Evolutionary conservation across 2,329 filamentous ascomycete species (phyloP).

Genomic region (Rhexocercosporidium sp.): DNA sequence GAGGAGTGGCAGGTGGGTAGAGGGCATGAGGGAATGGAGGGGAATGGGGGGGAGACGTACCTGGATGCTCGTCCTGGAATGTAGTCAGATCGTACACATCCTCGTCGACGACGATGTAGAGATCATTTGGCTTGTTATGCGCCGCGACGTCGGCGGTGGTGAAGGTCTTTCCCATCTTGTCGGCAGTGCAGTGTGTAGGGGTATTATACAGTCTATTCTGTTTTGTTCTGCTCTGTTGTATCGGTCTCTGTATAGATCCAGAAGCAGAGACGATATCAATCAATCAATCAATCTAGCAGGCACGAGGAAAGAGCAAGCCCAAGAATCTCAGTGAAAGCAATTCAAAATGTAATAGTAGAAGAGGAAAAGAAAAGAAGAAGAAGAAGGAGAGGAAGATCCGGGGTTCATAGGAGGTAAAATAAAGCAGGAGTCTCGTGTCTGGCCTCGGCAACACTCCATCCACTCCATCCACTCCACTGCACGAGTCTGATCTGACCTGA

Average conservation of each 20-base stretch:
- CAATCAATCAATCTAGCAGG: neutral
- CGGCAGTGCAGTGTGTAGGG: neutral
- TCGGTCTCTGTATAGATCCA: neutral
- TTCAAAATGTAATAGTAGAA: too few species aligned
- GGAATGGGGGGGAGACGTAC: slow-evolving; percentile 51
- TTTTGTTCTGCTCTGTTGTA: too few species aligned
- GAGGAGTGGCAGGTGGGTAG: slow-evolving; percentile 43
- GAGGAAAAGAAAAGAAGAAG: neutral
- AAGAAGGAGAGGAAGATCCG: neutral
- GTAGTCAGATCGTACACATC: slow-evolving; percentile 96
- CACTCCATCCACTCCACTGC: neutral
- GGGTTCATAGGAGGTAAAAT: too few species aligned
- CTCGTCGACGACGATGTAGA: slow-evolving; percentile 91
- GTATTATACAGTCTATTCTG: neutral
- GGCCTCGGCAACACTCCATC: too few species aligned
- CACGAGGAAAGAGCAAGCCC: neutral
- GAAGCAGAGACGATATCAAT: neutral
- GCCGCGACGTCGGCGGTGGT: slow-evolving; percentile 83
- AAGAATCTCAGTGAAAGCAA: too few species aligned
- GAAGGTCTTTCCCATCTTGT: slow-evolving; percentile 84
- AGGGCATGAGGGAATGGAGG: neutral
- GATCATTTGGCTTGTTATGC: slow-evolving; percentile 85
- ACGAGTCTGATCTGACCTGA: too few species aligned
- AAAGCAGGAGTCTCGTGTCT: too few species aligned
- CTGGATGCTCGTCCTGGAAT: slow-evolving; percentile 85